Percentiles rank a stretch among this genome's conserved stretches.
Conservation (phyloP, 1,284 basidiomycete species). For the Cutaneotrichosporon sp. region DNA sequence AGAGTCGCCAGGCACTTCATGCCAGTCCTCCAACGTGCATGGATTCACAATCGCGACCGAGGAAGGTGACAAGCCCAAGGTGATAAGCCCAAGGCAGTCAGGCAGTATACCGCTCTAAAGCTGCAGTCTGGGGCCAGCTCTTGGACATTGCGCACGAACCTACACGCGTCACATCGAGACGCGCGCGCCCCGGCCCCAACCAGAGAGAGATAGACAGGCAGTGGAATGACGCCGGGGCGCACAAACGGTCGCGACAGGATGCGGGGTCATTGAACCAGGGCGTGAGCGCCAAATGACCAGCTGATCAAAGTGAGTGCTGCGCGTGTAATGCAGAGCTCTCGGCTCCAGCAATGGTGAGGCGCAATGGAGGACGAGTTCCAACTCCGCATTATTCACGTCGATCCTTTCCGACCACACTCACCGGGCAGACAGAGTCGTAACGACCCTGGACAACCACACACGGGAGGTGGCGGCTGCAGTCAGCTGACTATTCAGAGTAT, state of each 20-base stretch:
- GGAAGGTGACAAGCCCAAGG: no score
- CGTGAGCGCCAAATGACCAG: neutral
- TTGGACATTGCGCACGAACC: neutral
- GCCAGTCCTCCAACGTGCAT: neutral
- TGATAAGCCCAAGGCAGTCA: neutral
- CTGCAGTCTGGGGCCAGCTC: neutral
- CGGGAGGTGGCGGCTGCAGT: slow-evolving; percentile 75
- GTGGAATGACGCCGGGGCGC: neutral
- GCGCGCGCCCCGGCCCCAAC: neutral
- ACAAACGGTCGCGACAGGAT: neutral
- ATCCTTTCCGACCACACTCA: slow-evolving; percentile 27
- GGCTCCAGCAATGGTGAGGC: no score
- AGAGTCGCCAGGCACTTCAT: neutral
- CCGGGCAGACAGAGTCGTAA: slow-evolving; percentile 56
- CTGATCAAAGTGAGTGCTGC: neutral
- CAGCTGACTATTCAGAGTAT: neutral
- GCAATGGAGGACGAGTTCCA: neutral
- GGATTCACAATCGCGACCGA: no score
- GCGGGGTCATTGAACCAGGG: neutral
- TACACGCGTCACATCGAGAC: neutral
- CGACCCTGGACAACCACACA: slow-evolving; percentile 80
- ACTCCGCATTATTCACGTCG: neutral
- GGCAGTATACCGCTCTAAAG: neutral
- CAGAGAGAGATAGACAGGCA: neutral
- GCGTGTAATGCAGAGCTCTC: no score